Conservation (phyloP, 257 asterid genomes). For the Penstemon eatonii region DNA sequence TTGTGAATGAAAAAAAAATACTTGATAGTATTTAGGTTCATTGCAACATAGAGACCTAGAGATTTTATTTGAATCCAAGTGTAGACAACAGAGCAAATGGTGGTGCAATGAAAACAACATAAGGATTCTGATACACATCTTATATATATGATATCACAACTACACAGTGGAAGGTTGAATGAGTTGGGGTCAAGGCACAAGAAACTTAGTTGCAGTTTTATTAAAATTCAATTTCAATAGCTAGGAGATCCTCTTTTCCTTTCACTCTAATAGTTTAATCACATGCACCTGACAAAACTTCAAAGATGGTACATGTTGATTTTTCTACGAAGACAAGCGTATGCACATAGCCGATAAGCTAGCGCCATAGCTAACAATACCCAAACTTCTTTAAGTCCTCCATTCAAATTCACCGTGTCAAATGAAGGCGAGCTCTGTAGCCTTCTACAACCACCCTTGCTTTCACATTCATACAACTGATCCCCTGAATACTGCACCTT, state of each 20-base stretch:
- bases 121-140: too few species aligned
- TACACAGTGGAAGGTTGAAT: too few species aligned
- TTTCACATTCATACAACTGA: conserved; percentile 67
- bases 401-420: conserved; percentile 67
- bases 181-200: not conserved
- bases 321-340: conserved; percentile 62
- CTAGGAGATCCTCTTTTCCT: not conserved
- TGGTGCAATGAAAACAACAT: too few species aligned
- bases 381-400: conserved; percentile 86
- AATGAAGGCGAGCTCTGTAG: conserved; percentile 90
- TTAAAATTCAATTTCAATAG: not conserved
- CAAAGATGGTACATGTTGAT: conserved; percentile 47
- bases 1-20: too few species aligned
- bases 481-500: conserved; percentile 86
- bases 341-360: conserved; percentile 69
- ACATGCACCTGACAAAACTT: conserved; percentile 13
- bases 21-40: too few species aligned
- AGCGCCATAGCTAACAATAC: conserved; percentile 77
- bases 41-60: too few species aligned
- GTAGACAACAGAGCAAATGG: too few species aligned
- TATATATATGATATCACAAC: too few species aligned
- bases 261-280: not conserved
- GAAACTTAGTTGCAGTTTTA: not conserved
- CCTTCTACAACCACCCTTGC: conserved; percentile 60
- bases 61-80: too few species aligned